A percentile compares a stretch with the other conserved stretches of the same genome.
These are phyloP conservation scores for Vaccinium myrtillus DNA, from an alignment of 148 eudicot species.

Conservation along the genomic window DNA sequence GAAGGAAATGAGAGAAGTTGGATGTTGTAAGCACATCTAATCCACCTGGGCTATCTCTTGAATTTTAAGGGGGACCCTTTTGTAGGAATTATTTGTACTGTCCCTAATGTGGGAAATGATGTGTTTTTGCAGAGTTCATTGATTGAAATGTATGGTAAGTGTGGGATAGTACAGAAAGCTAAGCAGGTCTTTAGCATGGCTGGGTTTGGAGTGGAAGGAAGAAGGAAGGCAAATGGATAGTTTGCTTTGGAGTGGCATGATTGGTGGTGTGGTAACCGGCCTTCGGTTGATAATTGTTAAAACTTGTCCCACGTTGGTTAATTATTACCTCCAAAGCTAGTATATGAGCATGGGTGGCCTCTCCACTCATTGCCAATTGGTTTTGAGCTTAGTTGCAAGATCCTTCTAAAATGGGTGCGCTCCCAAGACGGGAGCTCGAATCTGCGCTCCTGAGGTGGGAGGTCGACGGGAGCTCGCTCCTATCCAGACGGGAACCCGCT, in stretches of 20 bases:
- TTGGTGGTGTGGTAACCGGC: neutral
- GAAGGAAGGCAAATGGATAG: too few relatives aligned
- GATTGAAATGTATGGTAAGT: slow-evolving; percentile 80
- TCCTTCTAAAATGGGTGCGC: too few relatives aligned
- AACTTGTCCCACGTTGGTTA: too few relatives aligned
- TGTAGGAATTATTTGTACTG: slow-evolving; percentile 29
- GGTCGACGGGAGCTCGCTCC: too few relatives aligned
- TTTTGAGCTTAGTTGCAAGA: too few relatives aligned
- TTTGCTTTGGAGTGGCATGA: neutral
- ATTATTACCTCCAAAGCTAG: too few relatives aligned
- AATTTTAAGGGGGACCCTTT: too few relatives aligned
- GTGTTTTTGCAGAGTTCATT: slow-evolving; percentile 60
- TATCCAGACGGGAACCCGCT: too few relatives aligned
- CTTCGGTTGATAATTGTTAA: neutral
- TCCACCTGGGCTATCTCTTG: neutral
- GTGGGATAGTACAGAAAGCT: slow-evolving; percentile 56
- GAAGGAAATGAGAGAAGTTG: neutral
- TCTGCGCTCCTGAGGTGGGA: too few relatives aligned
- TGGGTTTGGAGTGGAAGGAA: slow-evolving; percentile 29
- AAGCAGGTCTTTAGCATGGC: slow-evolving; percentile 40
- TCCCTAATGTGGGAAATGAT: slow-evolving; percentile 37
- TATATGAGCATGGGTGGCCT: too few relatives aligned
- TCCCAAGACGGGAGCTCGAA: too few relatives aligned
- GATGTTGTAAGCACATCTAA: neutral
- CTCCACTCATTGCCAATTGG: too few relatives aligned